A percentile compares a stretch with the other conserved stretches of the same genome.
phyloP scores from a whole-genome alignment of 345 rosid species.

The Gossypium stocksii region DNA sequence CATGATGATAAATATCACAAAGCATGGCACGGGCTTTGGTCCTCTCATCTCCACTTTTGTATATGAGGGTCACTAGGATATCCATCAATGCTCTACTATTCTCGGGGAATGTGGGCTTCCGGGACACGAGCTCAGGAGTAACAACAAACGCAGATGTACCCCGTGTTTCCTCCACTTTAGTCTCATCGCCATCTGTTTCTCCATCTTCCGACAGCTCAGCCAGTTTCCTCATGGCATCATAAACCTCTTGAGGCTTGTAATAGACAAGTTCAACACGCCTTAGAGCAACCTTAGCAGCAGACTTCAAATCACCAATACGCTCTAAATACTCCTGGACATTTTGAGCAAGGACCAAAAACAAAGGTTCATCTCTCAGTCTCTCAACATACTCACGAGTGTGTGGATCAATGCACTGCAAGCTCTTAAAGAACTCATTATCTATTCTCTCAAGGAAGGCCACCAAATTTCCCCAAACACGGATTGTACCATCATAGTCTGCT shows the following conservation, averaged over 20 bases:
- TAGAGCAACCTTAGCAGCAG: slow-evolving; percentile 82
- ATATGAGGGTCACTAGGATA: slow-evolving; percentile 74
- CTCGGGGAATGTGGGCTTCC: slow-evolving; percentile 87
- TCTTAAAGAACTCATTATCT: slow-evolving; percentile 85
- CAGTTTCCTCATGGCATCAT: slow-evolving; percentile 92
- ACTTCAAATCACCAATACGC: slow-evolving; percentile 56
- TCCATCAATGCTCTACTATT: slow-evolving; percentile 89
- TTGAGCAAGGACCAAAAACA: slow-evolving; percentile 80
- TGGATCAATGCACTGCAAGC: slow-evolving; percentile 93
- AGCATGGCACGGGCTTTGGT: slow-evolving; percentile 98
- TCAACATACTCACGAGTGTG: slow-evolving; percentile 88
- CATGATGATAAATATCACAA: slow-evolving; percentile 93
- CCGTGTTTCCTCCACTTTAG: slow-evolving; percentile 49
- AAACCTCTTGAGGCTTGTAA: slow-evolving; percentile 91
- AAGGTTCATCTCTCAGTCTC: slow-evolving; percentile 85
- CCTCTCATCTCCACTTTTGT: slow-evolving; percentile 88
- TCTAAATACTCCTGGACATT: slow-evolving; percentile 79
- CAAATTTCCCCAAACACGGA: slow-evolving; percentile 86
- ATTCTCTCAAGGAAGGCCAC: slow-evolving; percentile 89
- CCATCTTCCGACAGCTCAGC: slow-evolving; percentile 54
- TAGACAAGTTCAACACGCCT: slow-evolving; percentile 78
- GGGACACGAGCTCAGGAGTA: slow-evolving; percentile 72
- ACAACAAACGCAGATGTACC: slow-evolving; percentile 70
- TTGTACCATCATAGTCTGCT: slow-evolving; percentile 51
- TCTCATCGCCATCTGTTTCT: slow-evolving; percentile 30